Percentiles rank a stretch among this genome's conserved stretches.
phyloP scores from a whole-genome alignment of 2,329 filamentous ascomycete genomes.

The Lecanosticta acicola region DNA sequence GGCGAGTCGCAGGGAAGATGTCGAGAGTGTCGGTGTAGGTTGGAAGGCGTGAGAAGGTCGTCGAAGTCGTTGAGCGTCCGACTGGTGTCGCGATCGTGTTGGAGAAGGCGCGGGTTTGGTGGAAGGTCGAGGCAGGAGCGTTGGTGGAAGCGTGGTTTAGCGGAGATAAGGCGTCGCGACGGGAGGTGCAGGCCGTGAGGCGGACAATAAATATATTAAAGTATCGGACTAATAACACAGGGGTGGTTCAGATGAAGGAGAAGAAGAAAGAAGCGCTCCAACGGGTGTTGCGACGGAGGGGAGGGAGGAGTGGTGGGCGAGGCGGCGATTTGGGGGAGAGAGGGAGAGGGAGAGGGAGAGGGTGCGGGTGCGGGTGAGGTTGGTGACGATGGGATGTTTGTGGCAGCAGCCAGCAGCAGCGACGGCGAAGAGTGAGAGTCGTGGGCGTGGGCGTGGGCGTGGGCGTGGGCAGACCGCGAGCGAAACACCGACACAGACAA shows the following conservation, averaged over 20 bases:
- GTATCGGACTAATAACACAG: conserved; percentile 3
- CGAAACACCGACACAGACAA: background rate
- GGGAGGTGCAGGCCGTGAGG: background rate
- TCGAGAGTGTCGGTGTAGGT: conserved; percentile 9
- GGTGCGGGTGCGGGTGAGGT: background rate
- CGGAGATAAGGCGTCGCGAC: conserved; percentile 1
- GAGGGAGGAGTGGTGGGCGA: background rate
- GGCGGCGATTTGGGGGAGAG: background rate
- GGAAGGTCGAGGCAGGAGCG: conserved; percentile 1
- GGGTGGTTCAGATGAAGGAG: background rate
- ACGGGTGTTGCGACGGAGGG: background rate
- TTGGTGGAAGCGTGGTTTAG: background rate
- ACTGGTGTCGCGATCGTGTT: background rate
- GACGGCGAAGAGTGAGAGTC: background rate
- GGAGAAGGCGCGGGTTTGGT: background rate
- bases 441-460: background rate
- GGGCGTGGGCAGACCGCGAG: background rate
- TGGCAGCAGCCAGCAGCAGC: too few species aligned
- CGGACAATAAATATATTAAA: background rate
- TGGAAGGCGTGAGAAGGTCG: too few species aligned
- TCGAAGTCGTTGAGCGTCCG: too few species aligned
- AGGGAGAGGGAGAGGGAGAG: background rate
- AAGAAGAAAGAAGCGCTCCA: background rate
- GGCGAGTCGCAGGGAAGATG: conserved; percentile 9
- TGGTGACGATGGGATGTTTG: too few species aligned